These are phyloP conservation scores for Kwoniella dendrophila DNA, from an alignment of 768 basidiomycete genomes.

Conservation along the genomic window DNA sequence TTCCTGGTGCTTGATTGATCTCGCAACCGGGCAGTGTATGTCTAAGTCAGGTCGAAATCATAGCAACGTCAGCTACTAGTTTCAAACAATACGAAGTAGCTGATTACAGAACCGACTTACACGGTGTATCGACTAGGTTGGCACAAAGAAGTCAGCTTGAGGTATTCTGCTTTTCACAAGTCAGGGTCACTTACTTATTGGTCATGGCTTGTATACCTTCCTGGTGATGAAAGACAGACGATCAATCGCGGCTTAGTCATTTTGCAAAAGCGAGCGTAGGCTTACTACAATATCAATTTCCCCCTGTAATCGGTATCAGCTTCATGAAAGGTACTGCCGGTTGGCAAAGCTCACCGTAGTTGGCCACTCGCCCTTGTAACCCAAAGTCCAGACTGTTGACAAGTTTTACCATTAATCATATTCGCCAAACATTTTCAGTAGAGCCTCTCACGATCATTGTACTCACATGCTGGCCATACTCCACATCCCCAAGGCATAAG, in stretches of 20 bases:
- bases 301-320: constrained; percentile 37
- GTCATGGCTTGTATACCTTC: constrained; percentile 50
- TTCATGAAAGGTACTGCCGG: neutral
- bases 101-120: constrained; percentile 27
- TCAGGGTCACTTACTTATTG: constrained; percentile 39
- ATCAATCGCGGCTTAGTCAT: neutral
- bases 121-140: constrained; percentile 46
- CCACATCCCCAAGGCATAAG: constrained; percentile 55
- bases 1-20: constrained; percentile 36
- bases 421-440: neutral
- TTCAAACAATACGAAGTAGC: neutral
- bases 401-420: neutral
- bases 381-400: constrained; percentile 50
- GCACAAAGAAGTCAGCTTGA: neutral
- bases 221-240: constrained; percentile 24
- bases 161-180: neutral
- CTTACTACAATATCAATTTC: constrained; percentile 55
- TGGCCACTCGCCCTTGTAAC: constrained; percentile 51
- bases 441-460: neutral
- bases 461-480: constrained; percentile 55
- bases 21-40: constrained; percentile 49
- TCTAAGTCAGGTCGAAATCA: constrained; percentile 17
- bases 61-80: neutral
- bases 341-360: constrained; percentile 29
- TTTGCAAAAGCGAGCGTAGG: neutral